These are phyloP conservation scores for Eleusine coracana DNA, from an alignment of 176 grass and related monocot genomes.

Conservation along the genomic window DNA sequence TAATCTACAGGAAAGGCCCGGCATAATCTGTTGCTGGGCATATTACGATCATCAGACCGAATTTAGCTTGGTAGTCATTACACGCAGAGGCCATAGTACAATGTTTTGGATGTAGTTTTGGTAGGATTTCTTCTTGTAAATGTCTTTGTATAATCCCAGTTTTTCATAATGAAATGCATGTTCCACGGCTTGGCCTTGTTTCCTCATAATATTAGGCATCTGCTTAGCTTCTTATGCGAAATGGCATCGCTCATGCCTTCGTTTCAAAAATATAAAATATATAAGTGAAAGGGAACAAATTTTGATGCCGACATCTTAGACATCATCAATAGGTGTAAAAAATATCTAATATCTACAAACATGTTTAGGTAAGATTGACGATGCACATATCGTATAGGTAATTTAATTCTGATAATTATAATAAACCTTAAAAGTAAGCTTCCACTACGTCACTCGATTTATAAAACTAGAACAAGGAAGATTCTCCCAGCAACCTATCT, in stretches of 20 bases:
- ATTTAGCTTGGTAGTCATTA: not conserved
- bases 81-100: no score
- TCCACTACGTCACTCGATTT: not conserved
- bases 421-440: not conserved
- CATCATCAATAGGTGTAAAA: not conserved
- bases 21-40: no score
- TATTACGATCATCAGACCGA: no score
- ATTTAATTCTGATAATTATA: not conserved
- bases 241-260: not conserved
- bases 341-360: not conserved
- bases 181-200: not conserved
- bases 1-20: no score
- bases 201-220: not conserved
- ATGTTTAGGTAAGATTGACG: not conserved
- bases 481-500: not conserved
- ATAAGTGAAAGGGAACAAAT: not conserved
- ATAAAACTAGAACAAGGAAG: not conserved
- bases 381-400: not conserved
- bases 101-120: not conserved
- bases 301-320: not conserved
- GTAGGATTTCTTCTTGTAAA: not conserved
- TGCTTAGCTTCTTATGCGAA: not conserved
- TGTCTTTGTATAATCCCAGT: not conserved
- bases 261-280: not conserved
- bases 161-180: no score